Conservation (phyloP, 2,329 filamentous ascomycete genomes). For the Dendryphion nanum region DNA sequence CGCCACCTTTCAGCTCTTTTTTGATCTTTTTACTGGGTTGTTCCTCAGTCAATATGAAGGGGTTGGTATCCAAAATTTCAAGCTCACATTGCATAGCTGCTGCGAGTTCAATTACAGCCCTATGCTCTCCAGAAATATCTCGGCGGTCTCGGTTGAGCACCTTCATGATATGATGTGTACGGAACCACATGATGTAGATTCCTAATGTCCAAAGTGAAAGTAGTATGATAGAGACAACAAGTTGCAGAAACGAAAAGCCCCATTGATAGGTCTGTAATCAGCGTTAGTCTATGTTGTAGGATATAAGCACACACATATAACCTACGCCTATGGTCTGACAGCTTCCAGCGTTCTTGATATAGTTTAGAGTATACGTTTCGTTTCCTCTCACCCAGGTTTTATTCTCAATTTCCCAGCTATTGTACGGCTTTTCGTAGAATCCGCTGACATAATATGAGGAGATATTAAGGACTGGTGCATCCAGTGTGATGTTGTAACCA, state of each 20-base stretch:
- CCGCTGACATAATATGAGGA: neutral
- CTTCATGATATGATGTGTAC: slow-evolving; percentile 7
- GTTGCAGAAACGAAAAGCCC: slow-evolving; percentile 24
- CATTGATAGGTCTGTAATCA: slow-evolving; percentile 12
- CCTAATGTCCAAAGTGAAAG: slow-evolving; percentile 17
- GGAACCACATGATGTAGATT: slow-evolving; percentile 14
- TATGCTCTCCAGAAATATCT: slow-evolving; percentile 14
- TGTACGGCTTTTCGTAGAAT: too few relatives aligned
- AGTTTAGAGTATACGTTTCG: neutral
- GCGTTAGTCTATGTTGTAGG: neutral
- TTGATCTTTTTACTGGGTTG: neutral
- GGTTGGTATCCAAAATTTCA: neutral
- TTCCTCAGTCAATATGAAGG: neutral
- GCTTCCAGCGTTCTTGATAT: neutral
- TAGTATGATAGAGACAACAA: slow-evolving; percentile 12
- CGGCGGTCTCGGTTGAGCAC: slow-evolving; percentile 1
- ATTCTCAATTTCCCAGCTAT: neutral
- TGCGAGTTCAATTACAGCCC: slow-evolving; percentile 21
- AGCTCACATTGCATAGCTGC: slow-evolving; percentile 10
- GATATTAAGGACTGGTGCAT: neutral
- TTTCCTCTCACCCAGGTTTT: neutral
- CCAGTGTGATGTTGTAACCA: neutral
- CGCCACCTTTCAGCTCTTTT: neutral
- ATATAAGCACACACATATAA: neutral
- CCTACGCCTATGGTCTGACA: neutral